A percentile compares a stretch with the other conserved stretches of the same genome.
phyloP scores from a whole-genome alignment of 2,329 filamentous ascomycete species.

The Paecilomyces niveus region DNA sequence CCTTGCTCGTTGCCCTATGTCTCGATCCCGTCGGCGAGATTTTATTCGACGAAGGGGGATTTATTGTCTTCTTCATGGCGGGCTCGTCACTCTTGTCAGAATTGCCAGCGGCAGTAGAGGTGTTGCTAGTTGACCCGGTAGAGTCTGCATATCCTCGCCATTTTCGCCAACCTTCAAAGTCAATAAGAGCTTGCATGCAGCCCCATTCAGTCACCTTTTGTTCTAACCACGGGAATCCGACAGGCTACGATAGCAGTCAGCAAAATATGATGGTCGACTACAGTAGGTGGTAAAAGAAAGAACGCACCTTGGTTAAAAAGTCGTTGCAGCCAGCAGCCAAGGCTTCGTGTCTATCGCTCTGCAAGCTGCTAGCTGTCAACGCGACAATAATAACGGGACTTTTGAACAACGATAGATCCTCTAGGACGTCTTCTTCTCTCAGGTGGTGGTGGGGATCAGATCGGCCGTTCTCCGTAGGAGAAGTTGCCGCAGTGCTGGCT shows the following conservation, averaged over 20 bases:
- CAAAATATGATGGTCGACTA: constrained; percentile 1
- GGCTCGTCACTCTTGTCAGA: constrained; percentile 10
- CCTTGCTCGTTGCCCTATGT: neutral
- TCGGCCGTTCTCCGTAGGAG: constrained; percentile 10
- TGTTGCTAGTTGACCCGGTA: constrained; percentile 5
- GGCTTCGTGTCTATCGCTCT: constrained; percentile 92
- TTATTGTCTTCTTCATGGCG: neutral
- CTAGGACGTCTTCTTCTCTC: constrained; percentile 29
- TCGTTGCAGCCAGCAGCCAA: constrained; percentile 95
- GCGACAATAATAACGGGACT: constrained; percentile 97
- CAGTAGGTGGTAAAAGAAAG: neutral
- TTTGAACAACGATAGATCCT: constrained; percentile 62
- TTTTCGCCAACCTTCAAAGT: constrained; percentile 95
- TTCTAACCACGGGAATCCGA: constrained; percentile 96
- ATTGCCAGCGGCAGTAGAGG: constrained; percentile 12
- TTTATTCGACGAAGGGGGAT: neutral
- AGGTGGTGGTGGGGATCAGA: constrained; percentile 16
- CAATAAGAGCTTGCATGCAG: constrained; percentile 98
- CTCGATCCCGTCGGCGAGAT: neutral
- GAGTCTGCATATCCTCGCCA: constrained; percentile 73
- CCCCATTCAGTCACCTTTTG: constrained; percentile 99
- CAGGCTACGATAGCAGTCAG: constrained; percentile 54
- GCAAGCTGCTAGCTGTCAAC: constrained; percentile 85
- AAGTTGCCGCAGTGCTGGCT: constrained; percentile 16
- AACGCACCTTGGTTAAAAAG: constrained; percentile 85